These are phyloP conservation scores for Phalaenopsis aphrodite DNA, from an alignment of 106 monocot species.

Conservation along the genomic window DNA sequence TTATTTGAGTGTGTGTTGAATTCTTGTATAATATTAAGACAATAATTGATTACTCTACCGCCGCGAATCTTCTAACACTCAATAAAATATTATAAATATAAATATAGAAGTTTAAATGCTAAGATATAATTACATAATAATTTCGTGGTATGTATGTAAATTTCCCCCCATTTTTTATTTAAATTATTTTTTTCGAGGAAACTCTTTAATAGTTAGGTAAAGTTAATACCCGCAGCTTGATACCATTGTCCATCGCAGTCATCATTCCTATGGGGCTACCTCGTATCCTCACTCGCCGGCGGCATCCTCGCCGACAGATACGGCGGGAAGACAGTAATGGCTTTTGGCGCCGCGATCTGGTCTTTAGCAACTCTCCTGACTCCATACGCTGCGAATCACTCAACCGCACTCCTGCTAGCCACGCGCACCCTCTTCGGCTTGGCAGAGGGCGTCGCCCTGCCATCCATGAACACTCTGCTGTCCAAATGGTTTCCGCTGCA, in stretches of 20 bases:
- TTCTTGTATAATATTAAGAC: too few species aligned
- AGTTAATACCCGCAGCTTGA: too few species aligned
- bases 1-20: too few species aligned
- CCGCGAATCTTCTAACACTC: too few species aligned
- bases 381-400: slow-evolving; percentile 75
- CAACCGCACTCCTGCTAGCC: slow-evolving; percentile 45
- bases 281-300: slow-evolving; percentile 58
- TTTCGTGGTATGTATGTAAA: too few species aligned
- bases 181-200: too few species aligned
- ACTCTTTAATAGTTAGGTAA: too few species aligned
- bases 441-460: slow-evolving; percentile 82
- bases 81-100: too few species aligned
- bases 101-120: too few species aligned
- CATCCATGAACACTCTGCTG: slow-evolving; percentile 82
- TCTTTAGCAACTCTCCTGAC: slow-evolving; percentile 85
- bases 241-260: slow-evolving; percentile 45
- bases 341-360: slow-evolving; percentile 61
- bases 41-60: too few species aligned
- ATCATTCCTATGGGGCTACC: slow-evolving; percentile 88
- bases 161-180: too few species aligned
- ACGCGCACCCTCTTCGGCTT: slow-evolving; percentile 73
- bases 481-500: slow-evolving; percentile 77
- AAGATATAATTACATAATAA: too few species aligned
- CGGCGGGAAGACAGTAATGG: slow-evolving; percentile 77
- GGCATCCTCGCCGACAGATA: slow-evolving; percentile 72